A percentile compares a stretch with the other conserved stretches of the same genome.
These are phyloP conservation scores for Trichophyton schoenleinii DNA, from an alignment of 2,329 filamentous ascomycete species.

Conservation along the genomic window DNA sequence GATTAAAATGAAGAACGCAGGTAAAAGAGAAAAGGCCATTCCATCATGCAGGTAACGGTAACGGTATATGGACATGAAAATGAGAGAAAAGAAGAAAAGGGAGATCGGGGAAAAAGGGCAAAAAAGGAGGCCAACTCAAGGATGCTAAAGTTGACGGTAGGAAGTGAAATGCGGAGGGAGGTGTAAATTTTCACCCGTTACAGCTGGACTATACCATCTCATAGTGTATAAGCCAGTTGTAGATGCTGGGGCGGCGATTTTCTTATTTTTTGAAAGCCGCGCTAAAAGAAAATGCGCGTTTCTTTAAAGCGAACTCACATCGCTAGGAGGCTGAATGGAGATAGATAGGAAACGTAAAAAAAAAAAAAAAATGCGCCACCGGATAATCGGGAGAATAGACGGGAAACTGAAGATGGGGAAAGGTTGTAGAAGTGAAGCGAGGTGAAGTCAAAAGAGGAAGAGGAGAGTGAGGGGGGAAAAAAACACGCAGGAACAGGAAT, in stretches of 20 bases:
- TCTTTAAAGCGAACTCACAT: not conserved
- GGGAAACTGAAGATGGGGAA: not conserved
- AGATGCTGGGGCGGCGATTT: not conserved
- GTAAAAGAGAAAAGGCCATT: not conserved
- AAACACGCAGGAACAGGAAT: not conserved
- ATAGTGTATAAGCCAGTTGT: not conserved
- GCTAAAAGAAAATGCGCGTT: not conserved
- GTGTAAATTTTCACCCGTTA: not conserved
- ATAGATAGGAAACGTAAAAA: not conserved
- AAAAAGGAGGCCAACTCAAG: not conserved
- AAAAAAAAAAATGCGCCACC: not conserved
- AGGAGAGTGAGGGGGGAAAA: not conserved
- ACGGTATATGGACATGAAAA: not conserved
- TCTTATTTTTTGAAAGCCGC: not conserved
- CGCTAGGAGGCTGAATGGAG: not conserved
- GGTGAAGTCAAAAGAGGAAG: not conserved
- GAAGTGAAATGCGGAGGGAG: not conserved
- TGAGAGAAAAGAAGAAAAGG: not conserved
- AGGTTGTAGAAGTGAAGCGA: not conserved
- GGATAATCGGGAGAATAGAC: not conserved
- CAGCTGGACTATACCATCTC: not conserved
- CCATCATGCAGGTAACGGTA: conserved; percentile 1
- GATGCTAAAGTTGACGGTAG: not conserved
- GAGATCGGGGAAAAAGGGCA: not conserved
- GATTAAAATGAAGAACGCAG: not conserved